Base-by-base conservation (phyloP, 345 rosid genomes). In the Salix suchowensis region DNA sequence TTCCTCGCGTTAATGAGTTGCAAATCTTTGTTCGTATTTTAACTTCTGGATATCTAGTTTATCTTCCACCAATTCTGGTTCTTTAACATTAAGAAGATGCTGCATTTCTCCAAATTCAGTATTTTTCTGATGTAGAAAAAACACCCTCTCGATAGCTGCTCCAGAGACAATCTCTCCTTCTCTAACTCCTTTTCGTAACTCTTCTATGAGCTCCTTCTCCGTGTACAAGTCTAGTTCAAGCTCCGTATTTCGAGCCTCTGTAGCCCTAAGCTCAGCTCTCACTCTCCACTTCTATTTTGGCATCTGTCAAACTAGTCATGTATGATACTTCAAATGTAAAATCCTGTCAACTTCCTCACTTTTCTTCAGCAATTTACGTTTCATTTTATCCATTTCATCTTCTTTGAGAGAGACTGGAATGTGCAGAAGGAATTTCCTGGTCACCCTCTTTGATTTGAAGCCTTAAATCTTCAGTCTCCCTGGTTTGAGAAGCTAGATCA, bases 21-120 rank as follows among this genome's bases (percentile, higher is more conserved):
- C 2, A 78, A 75, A 79, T 93, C 94, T 81, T 93, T 82, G 88
- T 82, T 91, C 89, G 32, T 96, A 88, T 74, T 87, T 86, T 86
- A 91, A 87, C 81, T 86, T 88, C 86, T 86, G 93, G 75, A 95
- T 90, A 81, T 95, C 97, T 65, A 95, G 86, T 83, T 84, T 92
- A 68, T 92, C 98, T 76, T 93, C 93, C 80, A 87, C 97, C 82
- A 93, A 76, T 52, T 89, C 90, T 19, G 86, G 79, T 82, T 91
- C 97, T 81, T 90, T 90, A 73, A 40, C 82, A 61, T 77, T 84
- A 70, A 95, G 92, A 84, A 88, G 83, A 69, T 79, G 64, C 75
- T 76, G 88, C 78, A 90, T 82, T 42, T 88, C 85, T 82, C 42
- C 83, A 78, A 91, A 91, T 67, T 85, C 90, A 3, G 81, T 61